A percentile compares a stretch with the other conserved stretches of the same genome.
Evolutionary conservation across 768 basidiomycete species (phyloP).

Genomic region (Mycena galericulata): DNA sequence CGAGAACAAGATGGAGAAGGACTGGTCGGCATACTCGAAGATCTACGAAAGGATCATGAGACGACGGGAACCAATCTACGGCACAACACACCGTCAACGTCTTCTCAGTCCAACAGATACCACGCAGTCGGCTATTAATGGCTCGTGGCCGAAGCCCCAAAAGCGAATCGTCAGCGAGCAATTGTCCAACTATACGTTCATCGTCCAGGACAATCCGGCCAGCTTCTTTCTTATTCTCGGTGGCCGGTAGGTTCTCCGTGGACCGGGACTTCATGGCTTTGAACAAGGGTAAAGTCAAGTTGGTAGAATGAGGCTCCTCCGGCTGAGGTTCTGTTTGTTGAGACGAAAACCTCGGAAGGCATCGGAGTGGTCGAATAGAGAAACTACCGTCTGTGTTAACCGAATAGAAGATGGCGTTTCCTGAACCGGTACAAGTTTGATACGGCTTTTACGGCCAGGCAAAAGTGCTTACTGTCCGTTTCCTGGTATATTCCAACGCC

Average conservation of each 20-base stretch:
- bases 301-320: constrained; percentile 45
- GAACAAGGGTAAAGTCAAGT: constrained; percentile 62
- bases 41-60: constrained; percentile 42
- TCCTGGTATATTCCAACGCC: constrained; percentile 60
- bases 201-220: constrained; percentile 49
- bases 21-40: constrained; percentile 50
- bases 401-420: constrained; percentile 53
- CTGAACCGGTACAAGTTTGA: constrained; percentile 39
- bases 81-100: constrained; percentile 53
- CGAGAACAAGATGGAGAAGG: constrained; percentile 46
- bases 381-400: constrained; percentile 59
- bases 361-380: constrained; percentile 53
- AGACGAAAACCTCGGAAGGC: constrained; percentile 42
- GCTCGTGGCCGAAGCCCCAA: constrained; percentile 43
- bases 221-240: constrained; percentile 36
- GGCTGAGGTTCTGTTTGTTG: constrained; percentile 38
- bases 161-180: constrained; percentile 42
- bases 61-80: background rate
- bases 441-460: background rate
- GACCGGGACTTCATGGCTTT: constrained; percentile 65
- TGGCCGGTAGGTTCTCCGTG: constrained; percentile 54
- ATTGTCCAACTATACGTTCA: constrained; percentile 46
- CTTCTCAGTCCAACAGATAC: constrained; percentile 61
- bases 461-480: constrained; percentile 55
- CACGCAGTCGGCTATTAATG: constrained; percentile 47